A percentile compares a stretch with the other conserved stretches of the same genome.
phyloP scores from a whole-genome alignment of 2,329 filamentous ascomycete species.

The Diaporthe helianthi region DNA sequence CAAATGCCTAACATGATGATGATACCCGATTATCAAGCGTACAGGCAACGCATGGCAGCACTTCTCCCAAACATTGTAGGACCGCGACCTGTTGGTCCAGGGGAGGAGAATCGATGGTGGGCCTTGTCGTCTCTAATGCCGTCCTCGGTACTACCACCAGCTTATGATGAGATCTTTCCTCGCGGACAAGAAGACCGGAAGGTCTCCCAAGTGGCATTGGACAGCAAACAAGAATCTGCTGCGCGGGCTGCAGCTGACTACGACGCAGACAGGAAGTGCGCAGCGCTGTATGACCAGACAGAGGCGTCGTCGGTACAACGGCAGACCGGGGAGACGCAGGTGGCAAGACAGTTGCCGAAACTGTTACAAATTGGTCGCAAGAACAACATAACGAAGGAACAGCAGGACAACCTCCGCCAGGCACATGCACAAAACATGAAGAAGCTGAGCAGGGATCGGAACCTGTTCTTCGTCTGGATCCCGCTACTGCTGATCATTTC shows the following conservation, averaged over 20 bases:
- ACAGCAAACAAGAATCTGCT: constrained; percentile 65
- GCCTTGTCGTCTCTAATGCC: constrained; percentile 65
- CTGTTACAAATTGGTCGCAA: constrained; percentile 68
- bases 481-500: constrained; percentile 32
- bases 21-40: constrained; percentile 76
- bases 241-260: constrained; percentile 64
- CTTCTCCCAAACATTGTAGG: constrained; percentile 71
- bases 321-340: constrained; percentile 34
- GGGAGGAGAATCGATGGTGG: constrained; percentile 69
- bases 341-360: constrained; percentile 44
- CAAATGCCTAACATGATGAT: constrained; percentile 70
- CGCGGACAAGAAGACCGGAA: constrained; percentile 62
- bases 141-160: constrained; percentile 66
- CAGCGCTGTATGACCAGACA: constrained; percentile 57
- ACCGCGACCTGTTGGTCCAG: constrained; percentile 56
- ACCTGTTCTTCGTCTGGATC: constrained; percentile 71
- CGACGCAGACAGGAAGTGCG: constrained; percentile 65
- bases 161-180: constrained; percentile 82
- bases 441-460: constrained; percentile 67
- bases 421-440: constrained; percentile 69
- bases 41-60: constrained; percentile 73
- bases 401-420: constrained; percentile 68
- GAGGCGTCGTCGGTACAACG: constrained; percentile 36
- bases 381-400: constrained; percentile 68
- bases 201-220: constrained; percentile 50